phyloP scores from a whole-genome alignment of 306 rosid species.

The Medicago lupulina region DNA sequence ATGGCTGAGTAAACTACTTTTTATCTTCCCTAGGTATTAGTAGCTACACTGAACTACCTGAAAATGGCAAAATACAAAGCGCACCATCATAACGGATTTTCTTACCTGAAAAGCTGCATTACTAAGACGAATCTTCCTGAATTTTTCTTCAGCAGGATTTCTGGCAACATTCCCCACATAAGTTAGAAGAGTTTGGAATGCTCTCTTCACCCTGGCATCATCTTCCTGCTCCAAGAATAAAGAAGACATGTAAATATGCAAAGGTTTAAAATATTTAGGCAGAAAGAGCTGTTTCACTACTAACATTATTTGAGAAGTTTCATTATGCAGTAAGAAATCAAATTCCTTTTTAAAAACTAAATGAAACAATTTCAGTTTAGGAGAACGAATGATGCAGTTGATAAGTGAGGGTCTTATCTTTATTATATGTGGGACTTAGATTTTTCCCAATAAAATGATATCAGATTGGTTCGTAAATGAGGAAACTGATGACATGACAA shows the following conservation, averaged over 20 bases:
- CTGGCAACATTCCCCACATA: constrained; percentile 82
- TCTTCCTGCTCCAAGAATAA: constrained; percentile 65
- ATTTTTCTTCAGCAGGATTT: constrained; percentile 82
- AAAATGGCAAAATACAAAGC: not conserved
- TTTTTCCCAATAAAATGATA: too few species aligned
- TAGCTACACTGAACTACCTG: constrained; percentile 17
- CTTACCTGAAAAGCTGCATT: constrained; percentile 79
- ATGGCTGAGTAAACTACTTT: constrained; percentile 1
- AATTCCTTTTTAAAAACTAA: not conserved
- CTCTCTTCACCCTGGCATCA: constrained; percentile 68
- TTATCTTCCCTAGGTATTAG: not conserved
- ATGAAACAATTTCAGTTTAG: not conserved
- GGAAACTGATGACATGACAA: too few species aligned
- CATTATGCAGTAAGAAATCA: not conserved
- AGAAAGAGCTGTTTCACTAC: constrained; percentile 9
- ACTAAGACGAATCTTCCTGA: constrained; percentile 77
- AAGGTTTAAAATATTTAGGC: not conserved
- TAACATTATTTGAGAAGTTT: not conserved
- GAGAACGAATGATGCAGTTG: constrained; percentile 26
- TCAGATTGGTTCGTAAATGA: too few species aligned
- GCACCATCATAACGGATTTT: not conserved
- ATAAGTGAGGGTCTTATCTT: not conserved
- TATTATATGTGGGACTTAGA: too few species aligned
- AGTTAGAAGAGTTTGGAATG: constrained; percentile 77
- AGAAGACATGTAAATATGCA: constrained; percentile 9